Evolutionary conservation across 2,329 filamentous ascomycete species (phyloP), one percentile per base, ranked within the genome.

Genomic region (Neopestalotiopsis sp.): DNA sequence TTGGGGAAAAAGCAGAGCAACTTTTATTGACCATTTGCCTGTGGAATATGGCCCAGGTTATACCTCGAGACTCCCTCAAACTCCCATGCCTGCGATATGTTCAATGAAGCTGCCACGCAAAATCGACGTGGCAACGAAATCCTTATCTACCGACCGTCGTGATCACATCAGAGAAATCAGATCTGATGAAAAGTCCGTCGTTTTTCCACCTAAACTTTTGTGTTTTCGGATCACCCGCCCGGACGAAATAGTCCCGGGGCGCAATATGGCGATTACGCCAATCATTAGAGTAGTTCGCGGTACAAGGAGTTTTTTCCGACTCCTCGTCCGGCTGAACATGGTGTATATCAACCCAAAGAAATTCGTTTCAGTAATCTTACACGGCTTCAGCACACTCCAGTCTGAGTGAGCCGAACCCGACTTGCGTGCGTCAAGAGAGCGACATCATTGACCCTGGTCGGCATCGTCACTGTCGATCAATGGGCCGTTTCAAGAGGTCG

Each of bases 1-100:
- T 38, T 34, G 5, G n/a, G 30, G 32, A 45, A 28, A 66, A 67
- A 67, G 40, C 66, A 67, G 30, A 67, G 57, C 38, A 67, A 67
- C 66, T 67, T 67, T 67, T 67, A 67, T 67, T 67, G 45, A 63
- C 66, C 66, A 28, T 38, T 56, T 62, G 59, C 66, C 66, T 67
- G 24, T 20, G 65, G 56, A n/a, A 61, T 61, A 53, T 49, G 53
- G 34, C 66, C 58, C n/a, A 32, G 66, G 58, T 20, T 63, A 67
- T 40, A 49, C 20, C 42, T 20, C 38, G 66, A 28, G 24, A 62
- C 66, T 62, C 42, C 66, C 66, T 63, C 66, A 20, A 67, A 67
- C 65, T 67, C 65, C 65, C 65, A 20, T 66, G 64, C 64, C 42
- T 30, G 30, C 42, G 32, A 66, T 58, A 66, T 66, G 64, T 66